These are phyloP conservation scores for Venturia carpophila DNA, from an alignment of 2,329 filamentous ascomycete species.

Conservation along the genomic window DNA sequence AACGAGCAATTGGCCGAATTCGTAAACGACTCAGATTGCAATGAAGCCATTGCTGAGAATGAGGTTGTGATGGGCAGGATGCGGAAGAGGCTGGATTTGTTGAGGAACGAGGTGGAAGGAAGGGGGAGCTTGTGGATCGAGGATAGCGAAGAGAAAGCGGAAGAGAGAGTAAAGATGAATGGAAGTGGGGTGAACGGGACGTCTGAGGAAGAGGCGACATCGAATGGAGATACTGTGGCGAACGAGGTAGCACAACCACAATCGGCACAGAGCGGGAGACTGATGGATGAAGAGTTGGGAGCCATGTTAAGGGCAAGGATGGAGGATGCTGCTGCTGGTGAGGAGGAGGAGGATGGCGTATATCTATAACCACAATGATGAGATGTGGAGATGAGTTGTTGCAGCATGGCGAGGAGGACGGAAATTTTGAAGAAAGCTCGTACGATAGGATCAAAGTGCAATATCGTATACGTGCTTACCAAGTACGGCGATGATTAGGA, in stretches of 20 bases:
- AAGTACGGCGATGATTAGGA: too few relatives aligned
- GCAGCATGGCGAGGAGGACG: too few relatives aligned
- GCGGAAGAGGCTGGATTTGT: conserved; percentile 55
- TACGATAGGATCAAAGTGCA: too few relatives aligned
- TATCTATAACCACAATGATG: conserved; percentile 43
- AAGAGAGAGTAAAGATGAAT: not conserved
- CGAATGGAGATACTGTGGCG: conserved; percentile 41
- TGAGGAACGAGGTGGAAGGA: conserved; percentile 52
- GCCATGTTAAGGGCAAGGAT: conserved; percentile 49
- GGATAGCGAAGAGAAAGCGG: conserved; percentile 21
- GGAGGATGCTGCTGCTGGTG: conserved; percentile 32
- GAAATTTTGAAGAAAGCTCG: too few relatives aligned
- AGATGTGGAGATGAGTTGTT: not conserved
- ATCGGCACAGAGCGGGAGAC: conserved; percentile 34
- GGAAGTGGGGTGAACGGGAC: conserved; percentile 21
- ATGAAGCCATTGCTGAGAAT: conserved; percentile 68
- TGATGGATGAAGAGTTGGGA: conserved; percentile 54
- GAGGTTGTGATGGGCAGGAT: conserved; percentile 60
- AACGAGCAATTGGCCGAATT: conserved; percentile 51
- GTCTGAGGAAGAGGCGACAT: conserved; percentile 16
- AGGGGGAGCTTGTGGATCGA: conserved; percentile 21
- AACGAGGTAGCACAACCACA: conserved; percentile 46
- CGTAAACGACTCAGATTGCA: conserved; percentile 62
- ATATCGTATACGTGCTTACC: too few relatives aligned
- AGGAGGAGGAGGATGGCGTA: conserved; percentile 51